A percentile compares a stretch with the other conserved stretches of the same genome.
phyloP scores from a whole-genome alignment of 2,329 filamentous ascomycete genomes.

The Xylariales sp. region DNA sequence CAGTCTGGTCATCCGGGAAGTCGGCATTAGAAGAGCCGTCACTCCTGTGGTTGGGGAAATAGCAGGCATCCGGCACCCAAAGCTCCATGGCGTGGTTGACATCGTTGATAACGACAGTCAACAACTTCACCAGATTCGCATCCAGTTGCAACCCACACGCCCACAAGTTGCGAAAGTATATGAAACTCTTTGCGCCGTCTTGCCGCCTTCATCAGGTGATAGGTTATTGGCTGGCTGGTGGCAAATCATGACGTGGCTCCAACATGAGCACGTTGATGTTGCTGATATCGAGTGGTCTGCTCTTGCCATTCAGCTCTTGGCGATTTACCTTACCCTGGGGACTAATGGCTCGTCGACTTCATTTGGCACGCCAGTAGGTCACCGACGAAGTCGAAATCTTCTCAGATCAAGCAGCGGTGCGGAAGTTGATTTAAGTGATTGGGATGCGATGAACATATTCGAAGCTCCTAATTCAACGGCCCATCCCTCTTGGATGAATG shows the following conservation, averaged over 20 bases:
- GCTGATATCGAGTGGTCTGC: constrained; percentile 65
- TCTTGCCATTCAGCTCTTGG: constrained; percentile 58
- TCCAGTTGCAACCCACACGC: constrained; percentile 62
- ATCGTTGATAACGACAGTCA: constrained; percentile 57
- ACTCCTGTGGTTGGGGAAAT: constrained; percentile 44
- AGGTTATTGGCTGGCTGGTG: constrained; percentile 68
- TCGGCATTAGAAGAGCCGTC: constrained; percentile 40
- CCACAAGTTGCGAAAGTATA: constrained; percentile 58
- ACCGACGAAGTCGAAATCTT: constrained; percentile 19
- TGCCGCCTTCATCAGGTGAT: constrained; percentile 54
- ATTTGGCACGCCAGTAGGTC: constrained; percentile 15
- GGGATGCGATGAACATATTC: constrained; percentile 41
- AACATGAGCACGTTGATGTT: constrained; percentile 38
- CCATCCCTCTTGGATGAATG: constrained; percentile 55
- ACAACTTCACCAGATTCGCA: constrained; percentile 59
- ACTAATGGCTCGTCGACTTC: constrained; percentile 22
- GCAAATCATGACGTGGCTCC: constrained; percentile 67
- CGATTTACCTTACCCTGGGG: constrained; percentile 58
- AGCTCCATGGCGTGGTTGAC: constrained; percentile 58
- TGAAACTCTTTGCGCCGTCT: constrained; percentile 57
- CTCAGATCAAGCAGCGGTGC: constrained; percentile 27
- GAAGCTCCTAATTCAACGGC: constrained; percentile 45
- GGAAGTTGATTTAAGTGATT: constrained; percentile 30
- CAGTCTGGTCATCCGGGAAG: constrained; percentile 48
- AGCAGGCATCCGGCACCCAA: constrained; percentile 52